A percentile compares a stretch with the other conserved stretches of the same genome.
Conservation (phyloP, 1,139 yeast species). For the Hemisphaericaspora lyxosophila region DNA sequence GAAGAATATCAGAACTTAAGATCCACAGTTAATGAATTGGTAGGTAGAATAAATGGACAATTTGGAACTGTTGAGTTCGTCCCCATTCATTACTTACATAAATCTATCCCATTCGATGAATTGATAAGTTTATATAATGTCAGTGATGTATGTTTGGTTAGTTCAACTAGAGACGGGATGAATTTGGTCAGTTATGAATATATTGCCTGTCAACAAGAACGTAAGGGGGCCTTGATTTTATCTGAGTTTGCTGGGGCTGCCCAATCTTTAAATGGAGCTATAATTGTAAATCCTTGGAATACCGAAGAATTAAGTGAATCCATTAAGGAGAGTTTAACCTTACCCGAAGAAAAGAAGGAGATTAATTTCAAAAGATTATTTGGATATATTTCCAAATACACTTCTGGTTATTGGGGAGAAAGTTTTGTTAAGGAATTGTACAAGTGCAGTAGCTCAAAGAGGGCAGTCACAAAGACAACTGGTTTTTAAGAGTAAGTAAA, state of each 20-base stretch:
- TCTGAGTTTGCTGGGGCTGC: slow-evolving; percentile 99
- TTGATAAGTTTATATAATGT: slow-evolving; percentile 81
- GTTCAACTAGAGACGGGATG: slow-evolving; percentile 98
- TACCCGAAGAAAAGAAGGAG: slow-evolving; percentile 75
- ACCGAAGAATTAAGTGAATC: slow-evolving; percentile 90
- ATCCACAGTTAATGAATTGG: slow-evolving; percentile 92
- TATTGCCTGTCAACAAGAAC: slow-evolving; percentile 89
- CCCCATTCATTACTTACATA: slow-evolving; percentile 96
- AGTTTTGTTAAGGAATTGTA: slow-evolving; percentile 85
- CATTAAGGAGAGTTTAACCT: slow-evolving; percentile 80
- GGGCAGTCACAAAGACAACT: slow-evolving; percentile 1
- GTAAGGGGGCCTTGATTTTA: slow-evolving; percentile 80
- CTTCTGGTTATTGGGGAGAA: slow-evolving; percentile 97
- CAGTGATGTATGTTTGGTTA: slow-evolving; percentile 88
- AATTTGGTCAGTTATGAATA: slow-evolving; percentile 94
- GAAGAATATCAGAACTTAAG: slow-evolving; percentile 95
- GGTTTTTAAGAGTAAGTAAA: not conserved
- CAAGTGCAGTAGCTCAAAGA: slow-evolving; percentile 28
- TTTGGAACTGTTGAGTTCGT: slow-evolving; percentile 97
- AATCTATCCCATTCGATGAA: slow-evolving; percentile 86
- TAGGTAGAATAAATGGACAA: slow-evolving; percentile 93
- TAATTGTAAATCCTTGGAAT: slow-evolving; percentile 97
- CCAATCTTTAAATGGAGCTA: slow-evolving; percentile 89
- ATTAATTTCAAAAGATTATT: slow-evolving; percentile 81
- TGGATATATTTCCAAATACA: slow-evolving; percentile 84